These are phyloP conservation scores for Penicillium sp. DNA, from an alignment of 2,329 filamentous ascomycete genomes.

Conservation along the genomic window DNA sequence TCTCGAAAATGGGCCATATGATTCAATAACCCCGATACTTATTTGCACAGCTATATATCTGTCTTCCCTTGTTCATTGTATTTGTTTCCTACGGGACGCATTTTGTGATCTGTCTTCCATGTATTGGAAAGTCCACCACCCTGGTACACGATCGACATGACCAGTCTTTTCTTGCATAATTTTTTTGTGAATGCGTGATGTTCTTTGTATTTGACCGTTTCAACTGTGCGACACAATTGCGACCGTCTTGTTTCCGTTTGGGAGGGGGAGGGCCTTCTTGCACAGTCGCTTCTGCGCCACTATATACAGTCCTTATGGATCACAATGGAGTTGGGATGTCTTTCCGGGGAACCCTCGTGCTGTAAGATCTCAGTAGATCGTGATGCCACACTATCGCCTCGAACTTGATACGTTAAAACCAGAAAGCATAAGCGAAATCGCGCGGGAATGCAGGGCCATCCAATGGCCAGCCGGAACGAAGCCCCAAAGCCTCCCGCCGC, in stretches of 20 bases:
- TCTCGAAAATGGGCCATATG: conserved; percentile 88
- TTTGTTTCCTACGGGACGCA: conserved; percentile 6
- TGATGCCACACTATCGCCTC: too few relatives aligned
- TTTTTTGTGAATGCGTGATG: conserved; percentile 8
- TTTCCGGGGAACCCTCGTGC: conserved; percentile 9
- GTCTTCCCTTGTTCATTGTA: conserved; percentile 4
- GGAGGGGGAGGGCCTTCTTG: neutral
- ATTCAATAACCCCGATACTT: conserved; percentile 42
- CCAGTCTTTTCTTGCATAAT: conserved; percentile 22
- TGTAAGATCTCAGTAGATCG: conserved; percentile 10
- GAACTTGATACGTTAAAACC: too few relatives aligned
- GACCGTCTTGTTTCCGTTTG: neutral
- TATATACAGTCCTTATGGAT: neutral
- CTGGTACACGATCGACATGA: conserved; percentile 29
- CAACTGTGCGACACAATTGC: conserved; percentile 5
- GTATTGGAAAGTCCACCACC: conserved; percentile 9
- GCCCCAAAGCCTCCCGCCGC: conserved; percentile 1
- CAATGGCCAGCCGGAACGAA: neutral
- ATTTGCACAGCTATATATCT: neutral
- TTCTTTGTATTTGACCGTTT: conserved; percentile 17
- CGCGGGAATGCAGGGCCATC: neutral
- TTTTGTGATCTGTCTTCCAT: conserved; percentile 11
- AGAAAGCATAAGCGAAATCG: too few relatives aligned
- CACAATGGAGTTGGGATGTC: conserved; percentile 1
- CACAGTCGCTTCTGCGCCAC: neutral